phyloP scores from a whole-genome alignment of 2,329 filamentous ascomycete species.

The Keithomyces neogunnii region DNA sequence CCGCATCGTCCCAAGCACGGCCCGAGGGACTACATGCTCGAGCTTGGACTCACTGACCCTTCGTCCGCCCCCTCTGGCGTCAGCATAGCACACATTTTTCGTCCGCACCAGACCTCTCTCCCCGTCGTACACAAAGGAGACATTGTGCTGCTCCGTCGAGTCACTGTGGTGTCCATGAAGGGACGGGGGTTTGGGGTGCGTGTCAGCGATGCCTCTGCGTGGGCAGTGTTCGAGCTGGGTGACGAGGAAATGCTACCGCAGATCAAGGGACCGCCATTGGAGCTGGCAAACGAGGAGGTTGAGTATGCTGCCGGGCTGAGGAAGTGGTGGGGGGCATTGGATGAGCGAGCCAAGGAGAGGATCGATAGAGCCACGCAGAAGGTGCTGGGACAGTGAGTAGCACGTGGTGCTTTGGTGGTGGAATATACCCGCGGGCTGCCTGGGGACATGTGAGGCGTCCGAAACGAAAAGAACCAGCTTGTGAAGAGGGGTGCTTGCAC shows the following conservation, averaged over 20 bases:
- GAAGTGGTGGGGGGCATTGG: conserved; percentile 41
- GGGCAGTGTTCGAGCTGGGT: conserved; percentile 50
- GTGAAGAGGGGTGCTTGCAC: too few species aligned
- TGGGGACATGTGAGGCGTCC: neutral
- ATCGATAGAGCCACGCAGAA: conserved; percentile 38
- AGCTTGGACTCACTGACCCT: conserved; percentile 49
- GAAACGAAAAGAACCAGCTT: too few species aligned
- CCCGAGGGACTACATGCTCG: conserved; percentile 51
- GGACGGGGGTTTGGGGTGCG: conserved; percentile 47
- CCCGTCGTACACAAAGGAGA: conserved; percentile 49
- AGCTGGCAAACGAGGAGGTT: conserved; percentile 41
- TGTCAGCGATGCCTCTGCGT: conserved; percentile 47
- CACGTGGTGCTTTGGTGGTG: neutral
- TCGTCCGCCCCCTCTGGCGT: conserved; percentile 41
- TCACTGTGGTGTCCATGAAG: conserved; percentile 45
- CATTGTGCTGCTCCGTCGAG: conserved; percentile 47
- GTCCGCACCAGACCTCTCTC: conserved; percentile 48
- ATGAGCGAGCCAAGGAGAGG: conserved; percentile 35
- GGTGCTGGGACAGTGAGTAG: conserved; percentile 9
- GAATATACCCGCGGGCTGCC: neutral
- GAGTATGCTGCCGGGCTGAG: conserved; percentile 39
- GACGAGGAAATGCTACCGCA: conserved; percentile 35
- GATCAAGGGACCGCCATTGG: conserved; percentile 52
- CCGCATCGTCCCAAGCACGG: conserved; percentile 48
- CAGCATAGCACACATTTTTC: conserved; percentile 48